Conservation (phyloP, 2,329 filamentous ascomycete species). For the Trichoderma sp. region DNA sequence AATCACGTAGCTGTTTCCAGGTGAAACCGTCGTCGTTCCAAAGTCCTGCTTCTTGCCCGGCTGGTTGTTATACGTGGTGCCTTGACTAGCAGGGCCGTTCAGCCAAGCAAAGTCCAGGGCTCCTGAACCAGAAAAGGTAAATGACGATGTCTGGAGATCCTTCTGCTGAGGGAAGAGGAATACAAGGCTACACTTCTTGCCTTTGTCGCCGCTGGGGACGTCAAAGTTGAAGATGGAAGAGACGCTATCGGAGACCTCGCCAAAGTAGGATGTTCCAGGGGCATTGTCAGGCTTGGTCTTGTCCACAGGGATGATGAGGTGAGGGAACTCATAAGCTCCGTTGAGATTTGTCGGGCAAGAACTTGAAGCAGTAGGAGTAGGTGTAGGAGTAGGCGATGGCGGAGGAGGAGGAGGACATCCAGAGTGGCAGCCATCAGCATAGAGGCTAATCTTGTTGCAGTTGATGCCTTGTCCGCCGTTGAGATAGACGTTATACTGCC, state of each 20-base stretch:
- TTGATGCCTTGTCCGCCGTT: constrained; percentile 38
- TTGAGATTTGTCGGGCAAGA: constrained; percentile 45
- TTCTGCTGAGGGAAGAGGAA: constrained; percentile 61
- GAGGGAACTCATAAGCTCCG: constrained; percentile 54
- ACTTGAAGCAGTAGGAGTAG: constrained; percentile 1
- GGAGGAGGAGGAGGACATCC: constrained; percentile 23
- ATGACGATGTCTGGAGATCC: constrained; percentile 59
- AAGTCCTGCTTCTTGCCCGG: constrained; percentile 46
- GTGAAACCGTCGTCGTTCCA: constrained; percentile 43
- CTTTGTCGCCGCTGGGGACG: constrained; percentile 51
- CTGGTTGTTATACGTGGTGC: constrained; percentile 54
- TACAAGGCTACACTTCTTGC: constrained; percentile 60
- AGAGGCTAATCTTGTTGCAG: constrained; percentile 50
- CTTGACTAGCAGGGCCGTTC: constrained; percentile 40
- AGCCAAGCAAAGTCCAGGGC: constrained; percentile 54
- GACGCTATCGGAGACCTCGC: constrained; percentile 51
- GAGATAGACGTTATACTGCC: constrained; percentile 56
- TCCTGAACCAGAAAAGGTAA: constrained; percentile 48
- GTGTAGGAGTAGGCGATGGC: no score
- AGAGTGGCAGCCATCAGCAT: constrained; percentile 38
- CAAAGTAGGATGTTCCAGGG: constrained; percentile 54
- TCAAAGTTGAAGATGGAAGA: constrained; percentile 70
- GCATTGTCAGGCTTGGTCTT: constrained; percentile 50
- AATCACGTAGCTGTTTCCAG: constrained; percentile 55
- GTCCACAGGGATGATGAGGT: constrained; percentile 62